Conservation (phyloP, 1,284 basidiomycete species). For the Ceratobasidium sp. region DNA sequence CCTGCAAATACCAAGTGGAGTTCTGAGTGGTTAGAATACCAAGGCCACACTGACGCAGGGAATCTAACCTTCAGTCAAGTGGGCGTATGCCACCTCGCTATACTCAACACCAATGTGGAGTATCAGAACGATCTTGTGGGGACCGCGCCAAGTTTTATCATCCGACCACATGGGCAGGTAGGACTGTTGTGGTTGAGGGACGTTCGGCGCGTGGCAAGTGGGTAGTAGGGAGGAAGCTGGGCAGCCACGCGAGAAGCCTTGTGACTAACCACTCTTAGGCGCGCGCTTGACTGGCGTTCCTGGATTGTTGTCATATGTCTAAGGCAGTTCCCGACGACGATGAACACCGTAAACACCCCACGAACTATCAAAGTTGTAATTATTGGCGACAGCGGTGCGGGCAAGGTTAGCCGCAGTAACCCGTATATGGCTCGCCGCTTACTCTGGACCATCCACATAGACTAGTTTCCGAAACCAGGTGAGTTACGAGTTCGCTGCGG, state of each 20-base stretch:
- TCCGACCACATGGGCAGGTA: too few species aligned
- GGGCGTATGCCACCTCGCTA: too few species aligned
- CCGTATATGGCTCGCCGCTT: conserved; percentile 10
- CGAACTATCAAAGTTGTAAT: conserved; percentile 79
- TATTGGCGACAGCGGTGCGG: conserved; percentile 79
- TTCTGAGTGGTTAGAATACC: too few species aligned
- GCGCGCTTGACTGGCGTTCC: not conserved
- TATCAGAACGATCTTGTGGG: too few species aligned
- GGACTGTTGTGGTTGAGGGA: too few species aligned
- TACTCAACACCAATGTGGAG: too few species aligned
- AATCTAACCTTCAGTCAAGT: too few species aligned
- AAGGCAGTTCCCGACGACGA: conserved; percentile 2
- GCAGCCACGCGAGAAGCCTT: not conserved
- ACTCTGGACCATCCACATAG: conserved; percentile 41
- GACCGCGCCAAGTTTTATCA: too few species aligned
- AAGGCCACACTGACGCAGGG: too few species aligned
- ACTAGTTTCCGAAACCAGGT: conserved; percentile 48
- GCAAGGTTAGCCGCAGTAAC: conserved; percentile 66
- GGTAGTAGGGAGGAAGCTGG: too few species aligned
- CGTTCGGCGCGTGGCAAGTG: too few species aligned
- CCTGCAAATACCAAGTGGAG: too few species aligned
- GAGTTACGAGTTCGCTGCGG: not conserved
- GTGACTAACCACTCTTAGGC: not conserved
- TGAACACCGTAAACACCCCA: conserved; percentile 16
- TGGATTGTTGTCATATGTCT: conserved; percentile 23